A percentile compares a stretch with the other conserved stretches of the same genome.
Evolutionary conservation across 768 basidiomycete genomes (phyloP).

Genomic region (Tylopilus cervinicoccineus): DNA sequence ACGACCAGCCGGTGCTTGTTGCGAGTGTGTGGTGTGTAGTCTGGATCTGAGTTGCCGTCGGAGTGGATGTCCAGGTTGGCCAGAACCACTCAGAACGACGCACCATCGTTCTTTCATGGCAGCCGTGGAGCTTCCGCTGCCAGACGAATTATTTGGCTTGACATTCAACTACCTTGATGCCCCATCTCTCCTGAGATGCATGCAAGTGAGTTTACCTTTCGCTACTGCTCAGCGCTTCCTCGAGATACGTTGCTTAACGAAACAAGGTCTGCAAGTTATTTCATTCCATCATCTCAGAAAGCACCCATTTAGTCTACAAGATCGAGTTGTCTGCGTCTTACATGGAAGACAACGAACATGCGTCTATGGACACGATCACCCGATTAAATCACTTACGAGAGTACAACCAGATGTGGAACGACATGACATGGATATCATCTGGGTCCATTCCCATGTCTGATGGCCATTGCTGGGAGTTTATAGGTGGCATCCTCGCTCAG

Average conservation of each 20-base stretch:
- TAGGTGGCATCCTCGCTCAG: conserved; percentile 33
- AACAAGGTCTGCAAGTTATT: conserved; percentile 32
- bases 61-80: neutral
- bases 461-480: conserved; percentile 32
- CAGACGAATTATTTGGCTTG: conserved; percentile 27
- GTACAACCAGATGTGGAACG: conserved; percentile 29
- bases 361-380: conserved; percentile 16
- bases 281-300: conserved; percentile 22
- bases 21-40: no score
- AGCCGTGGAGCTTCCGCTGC: conserved; percentile 23
- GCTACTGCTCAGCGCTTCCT: neutral
- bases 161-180: conserved; percentile 28
- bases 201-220: conserved; percentile 19
- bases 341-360: conserved; percentile 22
- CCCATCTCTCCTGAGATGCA: conserved; percentile 26
- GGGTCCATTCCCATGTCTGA: conserved; percentile 11
- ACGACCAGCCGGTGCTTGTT: neutral
- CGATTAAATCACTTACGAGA: conserved; percentile 26
- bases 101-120: neutral
- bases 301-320: conserved; percentile 27
- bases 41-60: conserved; percentile 1
- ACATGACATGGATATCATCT: conserved; percentile 19
- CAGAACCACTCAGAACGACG: no score
- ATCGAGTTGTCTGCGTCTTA: conserved; percentile 28
- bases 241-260: neutral